phyloP scores from a whole-genome alignment of 2,329 filamentous ascomycete genomes.

The Dissoconium aciculare region DNA sequence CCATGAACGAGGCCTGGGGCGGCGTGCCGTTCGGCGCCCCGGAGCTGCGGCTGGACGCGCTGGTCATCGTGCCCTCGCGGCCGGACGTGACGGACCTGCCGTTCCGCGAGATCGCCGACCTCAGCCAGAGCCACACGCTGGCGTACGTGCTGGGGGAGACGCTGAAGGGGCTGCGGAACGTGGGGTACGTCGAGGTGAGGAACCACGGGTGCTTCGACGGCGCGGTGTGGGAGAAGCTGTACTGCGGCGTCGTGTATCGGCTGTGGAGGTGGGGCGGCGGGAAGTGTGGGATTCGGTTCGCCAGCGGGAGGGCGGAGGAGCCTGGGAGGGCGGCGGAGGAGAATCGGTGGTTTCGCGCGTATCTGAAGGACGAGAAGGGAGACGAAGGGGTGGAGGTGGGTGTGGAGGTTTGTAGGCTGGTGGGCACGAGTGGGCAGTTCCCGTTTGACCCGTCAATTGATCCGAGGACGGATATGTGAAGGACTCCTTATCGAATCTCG shows the following conservation, averaged over 20 bases:
- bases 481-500: background rate
- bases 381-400: slow-evolving; percentile 15
- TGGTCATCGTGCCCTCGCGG: slow-evolving; percentile 20
- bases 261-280: slow-evolving; percentile 24
- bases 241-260: slow-evolving; percentile 21
- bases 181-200: slow-evolving; percentile 18
- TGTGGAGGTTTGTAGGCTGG: slow-evolving; percentile 17
- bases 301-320: slow-evolving; percentile 9
- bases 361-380: slow-evolving; percentile 4
- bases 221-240: slow-evolving; percentile 23
- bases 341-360: slow-evolving; percentile 12
- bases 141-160: slow-evolving; percentile 25
- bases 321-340: slow-evolving; percentile 5
- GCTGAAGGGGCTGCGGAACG: slow-evolving; percentile 19
- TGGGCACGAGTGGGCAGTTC: slow-evolving; percentile 11
- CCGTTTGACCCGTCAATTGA: slow-evolving; percentile 8
- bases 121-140: slow-evolving; percentile 23
- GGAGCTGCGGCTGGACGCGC: slow-evolving; percentile 17
- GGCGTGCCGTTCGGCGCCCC: slow-evolving; percentile 22
- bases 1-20: slow-evolving; percentile 24
- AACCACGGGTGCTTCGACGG: slow-evolving; percentile 23
- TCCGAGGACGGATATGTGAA: slow-evolving; percentile 9
- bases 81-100: slow-evolving; percentile 17
- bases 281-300: slow-evolving; percentile 19
- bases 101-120: slow-evolving; percentile 24